Evolutionary conservation across 2,329 filamentous ascomycete species (phyloP), one percentile per base, ranked within the genome.

Genomic region (Fusarium kyushuense): DNA sequence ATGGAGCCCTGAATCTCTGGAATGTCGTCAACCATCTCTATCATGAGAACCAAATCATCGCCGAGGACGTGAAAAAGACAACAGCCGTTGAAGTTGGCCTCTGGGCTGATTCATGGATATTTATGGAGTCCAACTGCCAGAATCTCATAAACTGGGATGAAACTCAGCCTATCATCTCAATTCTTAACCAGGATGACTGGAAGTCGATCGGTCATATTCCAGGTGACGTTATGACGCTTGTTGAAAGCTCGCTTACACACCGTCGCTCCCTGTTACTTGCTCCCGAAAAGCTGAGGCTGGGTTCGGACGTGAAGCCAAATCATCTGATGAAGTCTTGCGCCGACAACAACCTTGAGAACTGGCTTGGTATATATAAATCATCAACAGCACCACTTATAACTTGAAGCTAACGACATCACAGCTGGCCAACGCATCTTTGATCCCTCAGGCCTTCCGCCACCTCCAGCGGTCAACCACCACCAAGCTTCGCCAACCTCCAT

Each of bases 1-100:
- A 79, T 14, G 84, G 84, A 10, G 81, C 80, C 0, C 75, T 80
- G 62, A 87, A 87, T 63, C 75, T 86, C 14, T 84, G 80, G 79
- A 82, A 81, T 27, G 76, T 86, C 33, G 67, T 84, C 43, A 77
- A 79, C 30, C 77, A 78, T 11, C 71, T 85, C 2, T 73, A 70
- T 40, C 75, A 77, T 17, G 82, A 84, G 69, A 84, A 84, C 29
- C 58, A 71, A 35, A 71, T 75, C 14, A 76, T 81, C 33, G 54
- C 71, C 16, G 53, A 61, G 3, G 76, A 77, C 21, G 29, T 78
- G 29, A 48, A 57, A 38, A 70, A 72, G 36, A 63, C 69, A 23
- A 53, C 65, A 42, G 72, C 76, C 17, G 33, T 74, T 27, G 60
- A 79, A 25, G 71, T 79, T 32, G 76, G 79, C 21, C 63, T 72